phyloP scores from a whole-genome alignment of 257 asterid species.

The Solanum boliviense region DNA sequence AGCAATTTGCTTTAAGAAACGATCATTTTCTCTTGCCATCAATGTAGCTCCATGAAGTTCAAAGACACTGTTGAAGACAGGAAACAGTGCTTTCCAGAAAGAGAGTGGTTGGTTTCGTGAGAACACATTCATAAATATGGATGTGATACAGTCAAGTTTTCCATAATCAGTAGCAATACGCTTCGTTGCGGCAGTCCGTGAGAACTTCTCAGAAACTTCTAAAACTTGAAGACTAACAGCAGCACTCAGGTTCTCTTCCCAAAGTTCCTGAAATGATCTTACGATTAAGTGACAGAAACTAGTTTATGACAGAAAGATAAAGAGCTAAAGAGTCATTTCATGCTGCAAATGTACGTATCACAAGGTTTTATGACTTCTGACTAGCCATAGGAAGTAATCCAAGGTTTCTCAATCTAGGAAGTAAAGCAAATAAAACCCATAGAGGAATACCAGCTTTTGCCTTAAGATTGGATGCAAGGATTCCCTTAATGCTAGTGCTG shows the following conservation, averaged over 20 bases:
- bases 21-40: slow-evolving; percentile 98
- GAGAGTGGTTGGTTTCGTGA: slow-evolving; percentile 84
- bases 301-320: neutral
- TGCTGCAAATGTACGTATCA: neutral
- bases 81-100: slow-evolving; percentile 86
- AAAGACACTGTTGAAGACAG: slow-evolving; percentile 71
- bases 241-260: slow-evolving; percentile 98
- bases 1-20: slow-evolving; percentile 90
- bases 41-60: slow-evolving; percentile 92
- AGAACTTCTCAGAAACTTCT: slow-evolving; percentile 78
- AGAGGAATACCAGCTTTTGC: slow-evolving; percentile 74
- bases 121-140: slow-evolving; percentile 71
- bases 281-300: neutral
- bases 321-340: neutral
- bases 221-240: slow-evolving; percentile 91
- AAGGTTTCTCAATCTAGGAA: neutral
- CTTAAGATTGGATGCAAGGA: slow-evolving; percentile 91
- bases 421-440: neutral
- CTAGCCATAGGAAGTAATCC: neutral
- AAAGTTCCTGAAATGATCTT: slow-evolving; percentile 66
- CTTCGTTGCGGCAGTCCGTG: slow-evolving; percentile 66
- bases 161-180: slow-evolving; percentile 95
- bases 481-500: slow-evolving; percentile 90
- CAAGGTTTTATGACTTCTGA: neutral
- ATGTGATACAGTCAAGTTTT: slow-evolving; percentile 92